Base-by-base conservation (phyloP, 2,329 filamentous ascomycete genomes). In the Amesomyces nigricolor region DNA sequence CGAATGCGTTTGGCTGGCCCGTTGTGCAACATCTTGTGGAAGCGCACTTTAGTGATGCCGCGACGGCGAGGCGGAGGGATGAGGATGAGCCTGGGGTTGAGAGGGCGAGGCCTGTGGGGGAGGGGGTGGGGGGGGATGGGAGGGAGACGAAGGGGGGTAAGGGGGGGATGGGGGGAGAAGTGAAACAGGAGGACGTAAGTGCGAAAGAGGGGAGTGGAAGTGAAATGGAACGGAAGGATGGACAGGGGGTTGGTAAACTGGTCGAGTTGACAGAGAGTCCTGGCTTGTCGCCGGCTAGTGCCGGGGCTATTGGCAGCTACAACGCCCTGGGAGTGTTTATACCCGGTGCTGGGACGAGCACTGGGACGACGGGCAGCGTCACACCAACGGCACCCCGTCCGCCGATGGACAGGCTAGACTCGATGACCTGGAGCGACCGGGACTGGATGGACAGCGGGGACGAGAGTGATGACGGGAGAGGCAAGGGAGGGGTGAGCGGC, bases 1-100 rank as follows among this genome's bases (percentile, higher is more conserved):
- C 91, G 54, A 99, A 99, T 66, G 94, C 94, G 0, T 95, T 95
- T 65, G 94, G 94, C 2, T 99, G 94, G 94, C 94, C 94, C 0
- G 94, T 99, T 0, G 77, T 97, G 48, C 91, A 96, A 72, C 94
- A 99, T 71, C 74, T 97, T 17, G 92, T 94, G 51, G 91, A 97
- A 65, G 91, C 90, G 0, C 94, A 99, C 72, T 99, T 99, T 68
- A 88, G 85, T 52, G 88, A 95, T 66, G 85, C 83, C 0, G 81
- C 80, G 47, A 73, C 79, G 1, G 85, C 88, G 0, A 77, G 79
- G 14, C 84, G 80, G 1, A 77, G 82, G 1, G 88, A 91, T 64
- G 82, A 87, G 47, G 71, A 86, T 32, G 86, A 89, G 68, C 73
- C 77, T 42, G 79, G 76, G n/a, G 70, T 72, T 0, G 91, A 96